Percentiles rank a stretch among this genome's conserved stretches.
phyloP scores from a whole-genome alignment of 108 stramenopile genomes.

The Stephanodiscus minutulus region DNA sequence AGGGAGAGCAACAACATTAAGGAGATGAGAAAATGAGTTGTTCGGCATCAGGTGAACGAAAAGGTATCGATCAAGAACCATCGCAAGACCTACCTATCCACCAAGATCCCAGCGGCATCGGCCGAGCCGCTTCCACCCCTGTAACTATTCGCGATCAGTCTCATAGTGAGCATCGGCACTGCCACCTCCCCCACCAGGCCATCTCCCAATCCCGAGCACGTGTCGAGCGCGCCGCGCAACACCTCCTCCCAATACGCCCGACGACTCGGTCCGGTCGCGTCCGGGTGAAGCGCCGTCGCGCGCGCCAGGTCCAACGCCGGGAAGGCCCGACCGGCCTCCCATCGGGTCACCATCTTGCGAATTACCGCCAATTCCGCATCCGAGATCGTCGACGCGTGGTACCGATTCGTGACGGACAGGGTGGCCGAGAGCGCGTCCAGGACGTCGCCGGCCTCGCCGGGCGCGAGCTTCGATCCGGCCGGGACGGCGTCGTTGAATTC shows the following conservation, averaged over 20 bases:
- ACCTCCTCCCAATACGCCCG: conserved; percentile 59
- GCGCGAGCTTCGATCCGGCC: conserved; percentile 36
- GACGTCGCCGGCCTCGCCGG: conserved; percentile 26
- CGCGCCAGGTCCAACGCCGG: conserved; percentile 85
- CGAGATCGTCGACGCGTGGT: conserved; percentile 71
- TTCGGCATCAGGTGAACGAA: neutral
- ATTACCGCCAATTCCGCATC: conserved; percentile 54
- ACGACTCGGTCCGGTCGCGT: conserved; percentile 53
- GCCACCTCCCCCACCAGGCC: conserved; percentile 59
- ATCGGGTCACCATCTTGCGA: conserved; percentile 55
- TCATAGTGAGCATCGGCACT: conserved; percentile 82
- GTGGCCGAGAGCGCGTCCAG: conserved; percentile 55
- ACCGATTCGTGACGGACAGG: conserved; percentile 71
- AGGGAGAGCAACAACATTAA: neutral
- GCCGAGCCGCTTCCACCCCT: conserved; percentile 73
- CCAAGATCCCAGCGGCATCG: conserved; percentile 50
- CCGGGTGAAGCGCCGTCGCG: conserved; percentile 70
- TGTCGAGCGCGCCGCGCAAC: conserved; percentile 32
- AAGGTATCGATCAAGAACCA: neutral
- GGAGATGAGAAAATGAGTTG: conserved; percentile 9
- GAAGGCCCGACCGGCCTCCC: conserved; percentile 61
- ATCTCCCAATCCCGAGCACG: conserved; percentile 43
- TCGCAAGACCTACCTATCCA: conserved; percentile 31
- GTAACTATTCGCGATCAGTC: conserved; percentile 77
- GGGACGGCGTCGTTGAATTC: conserved; percentile 52